Percentiles rank a stretch among this genome's conserved stretches.
These are phyloP conservation scores for Rhodotorula sp. DNA, from an alignment of 1,284 basidiomycete species.

Conservation along the genomic window DNA sequence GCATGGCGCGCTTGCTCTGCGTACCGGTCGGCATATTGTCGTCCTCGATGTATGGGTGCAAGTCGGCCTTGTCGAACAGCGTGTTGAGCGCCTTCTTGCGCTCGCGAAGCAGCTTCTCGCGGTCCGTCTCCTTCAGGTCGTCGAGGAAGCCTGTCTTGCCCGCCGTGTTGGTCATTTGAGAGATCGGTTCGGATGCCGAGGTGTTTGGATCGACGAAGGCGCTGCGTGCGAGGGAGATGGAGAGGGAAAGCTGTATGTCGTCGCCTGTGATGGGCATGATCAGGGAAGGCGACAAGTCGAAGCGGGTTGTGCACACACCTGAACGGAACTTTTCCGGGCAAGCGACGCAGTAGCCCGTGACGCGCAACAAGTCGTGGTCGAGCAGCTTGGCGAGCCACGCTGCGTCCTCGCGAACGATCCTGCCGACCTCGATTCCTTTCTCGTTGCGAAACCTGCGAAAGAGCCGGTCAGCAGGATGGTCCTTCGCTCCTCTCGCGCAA, in stretches of 20 bases:
- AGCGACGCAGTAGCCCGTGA: slow-evolving; percentile 52
- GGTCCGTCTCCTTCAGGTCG: slow-evolving; percentile 69
- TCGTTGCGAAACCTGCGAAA: slow-evolving; percentile 26
- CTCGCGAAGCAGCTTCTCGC: slow-evolving; percentile 70
- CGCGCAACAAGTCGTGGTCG: slow-evolving; percentile 55
- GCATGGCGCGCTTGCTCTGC: slow-evolving; percentile 22
- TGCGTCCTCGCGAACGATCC: slow-evolving; percentile 65
- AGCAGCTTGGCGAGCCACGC: slow-evolving; percentile 68
- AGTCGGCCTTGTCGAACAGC: slow-evolving; percentile 40
- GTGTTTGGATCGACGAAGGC: slow-evolving; percentile 57
- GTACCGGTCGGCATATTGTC: slow-evolving; percentile 6
- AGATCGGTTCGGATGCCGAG: background rate
- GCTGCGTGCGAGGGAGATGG: slow-evolving; percentile 61
- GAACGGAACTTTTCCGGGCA: slow-evolving; percentile 23
- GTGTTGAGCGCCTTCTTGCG: slow-evolving; percentile 56
- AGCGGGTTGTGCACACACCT: slow-evolving; percentile 7
- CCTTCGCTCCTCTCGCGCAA: no score
- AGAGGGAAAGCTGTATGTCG: slow-evolving; percentile 66
- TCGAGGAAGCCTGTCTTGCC: slow-evolving; percentile 55
- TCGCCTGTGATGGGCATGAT: slow-evolving; percentile 57
- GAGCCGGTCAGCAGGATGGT: no score
- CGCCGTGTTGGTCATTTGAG: background rate
- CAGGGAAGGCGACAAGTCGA: no score
- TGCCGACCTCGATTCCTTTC: slow-evolving; percentile 62
- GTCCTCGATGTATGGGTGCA: slow-evolving; percentile 31